Evolutionary conservation across 2,329 filamentous ascomycete species (phyloP).

Genomic region (Colletotrichum sp.): DNA sequence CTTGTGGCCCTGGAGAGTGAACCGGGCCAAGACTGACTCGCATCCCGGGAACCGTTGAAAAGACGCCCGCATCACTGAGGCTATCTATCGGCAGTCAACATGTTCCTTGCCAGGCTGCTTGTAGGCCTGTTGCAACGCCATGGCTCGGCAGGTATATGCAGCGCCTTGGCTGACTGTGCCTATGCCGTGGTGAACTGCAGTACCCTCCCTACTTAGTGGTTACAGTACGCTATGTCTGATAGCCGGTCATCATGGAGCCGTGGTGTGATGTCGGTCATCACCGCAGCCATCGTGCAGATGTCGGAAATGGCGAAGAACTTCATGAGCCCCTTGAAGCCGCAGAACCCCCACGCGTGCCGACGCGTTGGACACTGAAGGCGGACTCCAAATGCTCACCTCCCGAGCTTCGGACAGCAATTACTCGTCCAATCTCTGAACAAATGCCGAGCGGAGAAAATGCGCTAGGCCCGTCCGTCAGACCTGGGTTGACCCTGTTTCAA

Average conservation of each 20-base stretch:
- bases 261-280: background rate
- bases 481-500: background rate
- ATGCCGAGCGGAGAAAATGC: background rate
- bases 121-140: background rate
- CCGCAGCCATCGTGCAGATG: background rate
- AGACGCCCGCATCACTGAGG: background rate
- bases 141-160: background rate
- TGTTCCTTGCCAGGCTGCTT: background rate
- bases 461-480: background rate
- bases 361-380: background rate
- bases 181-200: background rate
- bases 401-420: background rate
- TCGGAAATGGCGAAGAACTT: constrained; percentile 11
- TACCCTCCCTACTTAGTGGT: background rate
- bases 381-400: background rate
- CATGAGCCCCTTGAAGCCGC: background rate
- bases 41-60: background rate
- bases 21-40: background rate
- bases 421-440: background rate
- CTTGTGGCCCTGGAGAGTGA: background rate
- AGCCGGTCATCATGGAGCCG: background rate
- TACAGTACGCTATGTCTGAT: background rate
- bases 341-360: background rate
- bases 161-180: background rate
- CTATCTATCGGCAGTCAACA: background rate